Evolutionary conservation across 345 rosid genomes (phyloP), one percentile per base, ranked within the genome.

Genomic region (Camelina sativa): DNA sequence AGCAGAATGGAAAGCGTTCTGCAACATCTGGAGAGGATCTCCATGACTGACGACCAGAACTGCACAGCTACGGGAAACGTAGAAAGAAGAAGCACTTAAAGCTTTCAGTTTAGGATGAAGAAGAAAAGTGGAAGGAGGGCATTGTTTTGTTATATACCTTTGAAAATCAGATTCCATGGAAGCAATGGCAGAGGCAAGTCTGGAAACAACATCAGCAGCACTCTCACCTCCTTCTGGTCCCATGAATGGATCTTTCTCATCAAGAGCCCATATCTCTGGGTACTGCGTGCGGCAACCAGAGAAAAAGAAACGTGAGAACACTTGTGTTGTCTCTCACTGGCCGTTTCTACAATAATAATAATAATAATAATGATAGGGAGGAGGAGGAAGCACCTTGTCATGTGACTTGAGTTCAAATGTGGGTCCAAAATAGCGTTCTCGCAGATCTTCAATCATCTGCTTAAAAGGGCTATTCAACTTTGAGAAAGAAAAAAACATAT

Each of bases 391-490:
- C 28, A 88, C 98, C 82, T 86, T 91, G 13, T 95, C 97, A 84
- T 91, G 97, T 1, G 96, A 86, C 80, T 63, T 79, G 35, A 95
- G 90, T 78, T 95, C 96, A 80, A 84, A 90, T 6, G 84, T 65
- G 77, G 96, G 97, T 65, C 99, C 99, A 64, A 95, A 95, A 62
- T 85, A 91, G 76, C 97, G 96, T 80, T 95, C 96, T 41, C 92
- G 86, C 56, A 95, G 91, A 87, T 85, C 87, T 78, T 86, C 91
- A 44, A 91, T 78, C 75, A 85, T 86, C 93, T 95, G 82, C 7
- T 5, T 17, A 40, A 23, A 23, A 75, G 22, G 11, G 22, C 13
- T 66, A 28, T 2, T 3, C 12, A 38, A 23, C 25, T 23, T 23
- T 23, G 25, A 23, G 25, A 23, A 23, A 23, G 25, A 1, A 23